Conservation (phyloP, 768 basidiomycete species). For the Tubosaeta brunneosetosa region DNA sequence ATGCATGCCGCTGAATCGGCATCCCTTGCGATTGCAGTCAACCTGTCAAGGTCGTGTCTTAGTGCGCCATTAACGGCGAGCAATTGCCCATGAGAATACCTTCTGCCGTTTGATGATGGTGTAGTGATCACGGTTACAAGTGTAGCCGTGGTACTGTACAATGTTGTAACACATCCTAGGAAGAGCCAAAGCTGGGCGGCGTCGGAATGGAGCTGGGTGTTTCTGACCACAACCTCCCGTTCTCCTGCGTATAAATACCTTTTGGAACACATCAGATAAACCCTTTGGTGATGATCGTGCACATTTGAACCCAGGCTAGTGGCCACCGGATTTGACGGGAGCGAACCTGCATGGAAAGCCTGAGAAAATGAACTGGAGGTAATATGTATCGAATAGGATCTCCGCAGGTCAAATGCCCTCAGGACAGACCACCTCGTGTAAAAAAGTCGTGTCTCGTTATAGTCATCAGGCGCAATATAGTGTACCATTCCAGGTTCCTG, state of each 20-base stretch:
- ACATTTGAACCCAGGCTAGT: slow-evolving; percentile 1
- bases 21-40: slow-evolving; percentile 41
- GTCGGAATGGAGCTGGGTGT: slow-evolving; percentile 2
- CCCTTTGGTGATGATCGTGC: slow-evolving; percentile 5
- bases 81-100: slow-evolving; percentile 21
- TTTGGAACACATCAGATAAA: neutral
- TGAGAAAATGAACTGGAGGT: slow-evolving; percentile 16
- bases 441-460: slow-evolving; percentile 11
- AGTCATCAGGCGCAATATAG: slow-evolving; percentile 1
- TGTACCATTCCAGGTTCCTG: slow-evolving; percentile 14
- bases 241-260: slow-evolving; percentile 22
- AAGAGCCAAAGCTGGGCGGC: neutral
- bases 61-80: neutral
- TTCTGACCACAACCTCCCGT: neutral
- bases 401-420: slow-evolving; percentile 2
- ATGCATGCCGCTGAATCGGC: slow-evolving; percentile 40
- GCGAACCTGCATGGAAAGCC: slow-evolving; percentile 6
- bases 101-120: slow-evolving; percentile 28
- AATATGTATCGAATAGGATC: slow-evolving; percentile 10
- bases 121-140: slow-evolving; percentile 33
- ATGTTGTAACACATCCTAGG: slow-evolving; percentile 33
- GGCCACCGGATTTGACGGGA: neutral
- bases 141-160: slow-evolving; percentile 29
- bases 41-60: slow-evolving; percentile 31
- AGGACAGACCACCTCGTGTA: slow-evolving; percentile 6